Conservation (phyloP, 192 early-diverging fungal species). For the Powellomyces hirtus region DNA sequence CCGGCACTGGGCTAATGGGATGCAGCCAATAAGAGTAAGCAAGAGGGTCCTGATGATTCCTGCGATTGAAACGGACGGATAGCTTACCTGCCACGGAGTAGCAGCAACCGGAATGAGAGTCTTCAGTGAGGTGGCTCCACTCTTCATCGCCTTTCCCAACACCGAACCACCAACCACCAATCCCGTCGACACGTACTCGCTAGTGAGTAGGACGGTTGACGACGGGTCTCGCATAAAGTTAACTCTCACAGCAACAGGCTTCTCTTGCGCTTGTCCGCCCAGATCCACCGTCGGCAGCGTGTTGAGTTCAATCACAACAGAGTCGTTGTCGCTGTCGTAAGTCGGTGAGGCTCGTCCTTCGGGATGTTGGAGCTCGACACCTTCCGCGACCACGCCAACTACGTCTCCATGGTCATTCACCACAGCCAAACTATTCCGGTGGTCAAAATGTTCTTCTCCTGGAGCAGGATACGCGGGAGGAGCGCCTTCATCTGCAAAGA, state of each 20-base stretch:
- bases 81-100: conserved; percentile 12
- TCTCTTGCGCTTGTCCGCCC: background rate
- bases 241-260: conserved; percentile 8
- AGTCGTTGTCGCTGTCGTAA: background rate
- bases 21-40: too few species aligned
- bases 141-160: conserved; percentile 8
- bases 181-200: conserved; percentile 26
- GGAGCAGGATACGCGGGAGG: background rate
- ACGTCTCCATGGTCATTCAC: conserved; percentile 25
- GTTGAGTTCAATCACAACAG: conserved; percentile 16
- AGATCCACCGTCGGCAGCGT: conserved; percentile 3
- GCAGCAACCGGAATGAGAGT: conserved; percentile 16
- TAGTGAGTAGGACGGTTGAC: conserved; percentile 1
- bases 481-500: background rate
- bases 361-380: conserved; percentile 15
- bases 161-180: conserved; percentile 14
- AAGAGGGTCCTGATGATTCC: too few species aligned
- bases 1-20: background rate
- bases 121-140: conserved; percentile 9
- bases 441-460: background rate
- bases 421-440: conserved; percentile 16
- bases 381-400: conserved; percentile 29
- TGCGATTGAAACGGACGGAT: too few species aligned
- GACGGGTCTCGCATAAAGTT: conserved; percentile 7
- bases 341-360: background rate